Evolutionary conservation across 129 eudicot species (phyloP), one percentile per base, ranked within the genome.

Genomic region (Ambrosia trifida): DNA sequence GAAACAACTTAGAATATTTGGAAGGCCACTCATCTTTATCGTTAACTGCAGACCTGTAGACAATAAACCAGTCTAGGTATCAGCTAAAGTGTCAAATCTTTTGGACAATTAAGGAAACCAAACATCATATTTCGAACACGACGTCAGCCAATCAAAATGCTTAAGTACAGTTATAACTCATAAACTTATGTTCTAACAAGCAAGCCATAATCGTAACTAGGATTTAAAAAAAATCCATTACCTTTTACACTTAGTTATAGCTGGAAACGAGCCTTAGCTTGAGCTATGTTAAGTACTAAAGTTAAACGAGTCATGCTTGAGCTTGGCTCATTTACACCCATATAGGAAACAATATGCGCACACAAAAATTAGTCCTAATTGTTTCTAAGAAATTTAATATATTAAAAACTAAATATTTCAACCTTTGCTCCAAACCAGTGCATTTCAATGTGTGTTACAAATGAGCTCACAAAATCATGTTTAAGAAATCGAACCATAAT

Each of bases 11-110:
- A 79, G 97, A 87, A 80, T 83, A 94, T 80, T 94, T 94, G 54
- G 99, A 94, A 66, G 99, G 99, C 99, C 99, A 94, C 76, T 94
- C 97, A 81, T 94, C 96, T 4, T 86, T 74, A 30, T 94, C 99
- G 0, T 73, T 90, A 16, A 94, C 99, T 10, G 96, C 96, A 80
- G 97, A 86, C 82, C 99, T 94, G 85, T 59, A 60, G 44, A 18
- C 60, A 77, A 64, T n/a, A 57, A 74, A 16, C 68, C 66, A 64
- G 54, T 38, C 24, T 35, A 66, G 33, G 50, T 28, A 44, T 32
- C 59, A 72, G n/a, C 46, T 62, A 36, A 10, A 41, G 1, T 16
- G 2, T 14, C 63, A 47, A 70, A 24, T 49, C 11, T 31, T 35
- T 57, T 60, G 11, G 18, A 33, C 24, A 53, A 47, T 44, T 52